Percentiles rank a stretch among this genome's conserved stretches.
These are phyloP conservation scores for Leucaena leucocephala DNA, from an alignment of 306 rosid genomes.

Conservation along the genomic window DNA sequence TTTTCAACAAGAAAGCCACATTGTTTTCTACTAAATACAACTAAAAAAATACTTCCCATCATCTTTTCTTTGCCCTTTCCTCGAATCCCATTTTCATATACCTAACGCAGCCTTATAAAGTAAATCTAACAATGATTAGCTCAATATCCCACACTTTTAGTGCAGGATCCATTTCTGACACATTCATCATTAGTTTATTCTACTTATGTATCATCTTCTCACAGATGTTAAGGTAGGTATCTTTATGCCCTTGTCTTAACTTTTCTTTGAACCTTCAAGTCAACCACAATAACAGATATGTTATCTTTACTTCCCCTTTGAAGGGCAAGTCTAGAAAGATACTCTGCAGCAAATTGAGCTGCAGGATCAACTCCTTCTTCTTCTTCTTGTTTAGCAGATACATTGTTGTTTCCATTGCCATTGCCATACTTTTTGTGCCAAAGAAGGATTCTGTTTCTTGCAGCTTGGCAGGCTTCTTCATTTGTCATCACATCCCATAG, in stretches of 20 bases:
- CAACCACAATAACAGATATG: conserved; percentile 74
- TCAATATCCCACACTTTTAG: background rate
- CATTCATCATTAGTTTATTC: background rate
- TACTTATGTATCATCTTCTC: background rate
- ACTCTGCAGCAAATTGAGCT: conserved; percentile 78
- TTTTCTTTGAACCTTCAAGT: conserved; percentile 78
- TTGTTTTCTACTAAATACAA: background rate
- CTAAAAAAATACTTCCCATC: background rate
- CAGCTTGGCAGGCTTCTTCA: conserved; percentile 81
- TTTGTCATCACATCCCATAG: conserved; percentile 85
- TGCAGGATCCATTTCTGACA: background rate
- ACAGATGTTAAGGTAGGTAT: background rate
- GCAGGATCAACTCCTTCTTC: conserved; percentile 66
- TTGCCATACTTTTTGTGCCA: conserved; percentile 76
- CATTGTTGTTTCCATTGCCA: conserved; percentile 36
- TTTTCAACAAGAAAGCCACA: background rate
- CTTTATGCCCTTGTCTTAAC: conserved; percentile 52
- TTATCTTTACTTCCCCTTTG: conserved; percentile 85
- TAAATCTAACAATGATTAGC: background rate
- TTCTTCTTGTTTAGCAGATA: conserved; percentile 31
- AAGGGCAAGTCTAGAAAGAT: conserved; percentile 69
- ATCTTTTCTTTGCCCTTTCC: background rate
- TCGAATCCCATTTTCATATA: background rate
- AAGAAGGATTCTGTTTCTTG: conserved; percentile 70
- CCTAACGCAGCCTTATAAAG: background rate